phyloP scores from a whole-genome alignment of 2,329 filamentous ascomycete species.

The Cordyceps militaris region DNA sequence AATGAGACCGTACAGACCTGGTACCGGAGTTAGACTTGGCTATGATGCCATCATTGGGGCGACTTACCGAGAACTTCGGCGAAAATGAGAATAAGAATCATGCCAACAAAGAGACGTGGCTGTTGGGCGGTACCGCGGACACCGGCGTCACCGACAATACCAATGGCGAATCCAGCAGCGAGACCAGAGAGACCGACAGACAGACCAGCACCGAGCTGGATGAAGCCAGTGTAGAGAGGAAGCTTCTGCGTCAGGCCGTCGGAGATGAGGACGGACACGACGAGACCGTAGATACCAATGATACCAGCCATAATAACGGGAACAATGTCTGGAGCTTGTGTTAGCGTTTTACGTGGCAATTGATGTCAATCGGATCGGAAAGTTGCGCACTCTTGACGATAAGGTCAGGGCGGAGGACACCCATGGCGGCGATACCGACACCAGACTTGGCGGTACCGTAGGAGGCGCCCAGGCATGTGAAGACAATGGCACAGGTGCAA shows the following conservation, averaged over 20 bases:
- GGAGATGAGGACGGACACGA: constrained; percentile 82
- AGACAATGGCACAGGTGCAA: constrained; percentile 93
- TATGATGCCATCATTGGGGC: not conserved
- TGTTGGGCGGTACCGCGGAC: constrained; percentile 80
- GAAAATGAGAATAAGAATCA: constrained; percentile 99
- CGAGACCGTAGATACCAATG: constrained; percentile 96
- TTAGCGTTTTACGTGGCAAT: constrained; percentile 16
- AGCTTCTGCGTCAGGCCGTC: constrained; percentile 66
- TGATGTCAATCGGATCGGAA: not conserved
- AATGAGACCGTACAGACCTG: constrained; percentile 97
- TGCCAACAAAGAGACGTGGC: constrained; percentile 85
- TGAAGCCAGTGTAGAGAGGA: constrained; percentile 74
- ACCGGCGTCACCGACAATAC: constrained; percentile 84
- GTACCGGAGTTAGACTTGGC: not conserved
- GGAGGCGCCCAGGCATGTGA: constrained; percentile 92
- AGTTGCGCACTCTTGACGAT: constrained; percentile 90
- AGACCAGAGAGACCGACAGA: constrained; percentile 76
- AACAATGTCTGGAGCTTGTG: constrained; percentile 68
- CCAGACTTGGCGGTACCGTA: constrained; percentile 99
- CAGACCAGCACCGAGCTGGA: constrained; percentile 78
- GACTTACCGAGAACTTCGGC: constrained; percentile 90
- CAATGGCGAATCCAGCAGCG: constrained; percentile 79
- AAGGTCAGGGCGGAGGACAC: constrained; percentile 93
- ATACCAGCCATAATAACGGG: constrained; percentile 99
- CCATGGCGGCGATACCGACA: constrained; percentile 97